Evolutionary conservation across 345 rosid genomes (phyloP).

Genomic region (Noccaea caerulescens): DNA sequence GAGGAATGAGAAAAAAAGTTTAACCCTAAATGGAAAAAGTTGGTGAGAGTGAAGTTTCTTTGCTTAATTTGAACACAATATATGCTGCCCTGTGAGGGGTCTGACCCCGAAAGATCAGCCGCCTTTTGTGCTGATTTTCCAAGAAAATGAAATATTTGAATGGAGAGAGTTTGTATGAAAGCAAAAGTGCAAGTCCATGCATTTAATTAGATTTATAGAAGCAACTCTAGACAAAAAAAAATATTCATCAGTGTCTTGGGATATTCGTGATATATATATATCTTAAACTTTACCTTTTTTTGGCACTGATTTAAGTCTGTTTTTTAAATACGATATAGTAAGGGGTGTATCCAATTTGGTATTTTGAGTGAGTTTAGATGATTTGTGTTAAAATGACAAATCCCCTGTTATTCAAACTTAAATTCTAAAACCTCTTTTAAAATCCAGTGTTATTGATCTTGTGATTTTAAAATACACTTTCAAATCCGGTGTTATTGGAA

Average conservation of each 20-base stretch:
- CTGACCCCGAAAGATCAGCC: constrained; percentile 85
- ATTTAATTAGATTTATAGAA: not conserved
- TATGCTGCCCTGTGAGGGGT: constrained; percentile 69
- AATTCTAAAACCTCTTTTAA: too few relatives aligned
- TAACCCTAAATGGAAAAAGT: constrained; percentile 18
- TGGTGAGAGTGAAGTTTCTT: constrained; percentile 36
- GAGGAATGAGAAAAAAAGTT: not conserved
- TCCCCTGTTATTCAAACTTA: too few relatives aligned
- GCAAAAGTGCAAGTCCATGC: constrained; percentile 20
- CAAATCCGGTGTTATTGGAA: too few relatives aligned
- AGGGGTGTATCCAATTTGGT: too few relatives aligned
- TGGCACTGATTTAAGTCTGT: constrained; percentile 6
- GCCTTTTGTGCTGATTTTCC: constrained; percentile 64
- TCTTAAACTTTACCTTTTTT: not conserved
- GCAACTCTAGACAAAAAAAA: constrained; percentile 9
- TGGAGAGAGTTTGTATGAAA: constrained; percentile 27
- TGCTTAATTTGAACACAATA: constrained; percentile 55
- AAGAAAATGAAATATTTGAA: not conserved
- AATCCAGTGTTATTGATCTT: too few relatives aligned
- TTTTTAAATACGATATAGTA: not conserved
- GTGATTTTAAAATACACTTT: too few relatives aligned
- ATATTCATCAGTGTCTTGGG: constrained; percentile 9
- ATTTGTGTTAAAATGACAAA: too few relatives aligned
- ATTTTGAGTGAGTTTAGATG: too few relatives aligned
- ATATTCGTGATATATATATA: constrained; percentile 7